Evolutionary conservation across 352 stramenopile genomes (phyloP).

Genomic region (Globisporangium abappressorium): DNA sequence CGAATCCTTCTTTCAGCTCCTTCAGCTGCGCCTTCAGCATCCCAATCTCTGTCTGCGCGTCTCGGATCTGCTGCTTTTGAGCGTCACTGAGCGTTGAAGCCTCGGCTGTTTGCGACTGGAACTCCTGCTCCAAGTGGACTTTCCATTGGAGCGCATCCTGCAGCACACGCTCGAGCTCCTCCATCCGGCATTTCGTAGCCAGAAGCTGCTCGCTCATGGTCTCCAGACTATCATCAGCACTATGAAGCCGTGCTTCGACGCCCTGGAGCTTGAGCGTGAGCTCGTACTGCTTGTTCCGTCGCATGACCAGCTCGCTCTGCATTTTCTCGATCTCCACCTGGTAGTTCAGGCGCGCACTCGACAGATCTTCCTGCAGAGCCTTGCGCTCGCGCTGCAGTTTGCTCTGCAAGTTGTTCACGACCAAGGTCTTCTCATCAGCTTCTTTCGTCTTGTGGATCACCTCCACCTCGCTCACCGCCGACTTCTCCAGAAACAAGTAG

Average conservation of each 20-base stretch:
- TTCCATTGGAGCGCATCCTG: conserved; percentile 56
- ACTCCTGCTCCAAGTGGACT: conserved; percentile 38
- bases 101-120: conserved; percentile 15
- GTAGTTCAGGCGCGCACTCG: conserved; percentile 35
- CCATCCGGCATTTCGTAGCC: conserved; percentile 48
- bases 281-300: conserved; percentile 80
- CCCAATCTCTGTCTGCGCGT: conserved; percentile 27
- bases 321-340: conserved; percentile 63
- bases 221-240: conserved; percentile 32
- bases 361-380: conserved; percentile 43
- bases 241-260: conserved; percentile 47
- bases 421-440: conserved; percentile 33
- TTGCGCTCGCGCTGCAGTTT: conserved; percentile 56
- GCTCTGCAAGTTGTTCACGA: conserved; percentile 37
- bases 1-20: conserved; percentile 40
- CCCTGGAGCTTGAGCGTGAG: conserved; percentile 68
- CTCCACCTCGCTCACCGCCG: conserved; percentile 42
- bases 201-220: conserved; percentile 41
- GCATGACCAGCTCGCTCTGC: conserved; percentile 66
- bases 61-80: conserved; percentile 12
- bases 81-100: conserved; percentile 5
- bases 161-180: conserved; percentile 57
- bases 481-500: conserved; percentile 27
- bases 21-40: conserved; percentile 40
- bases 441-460: conserved; percentile 45